Evolutionary conservation across 2,329 filamentous ascomycete genomes (phyloP), one percentile per base, ranked within the genome.

Genomic region (Teratosphaeria viscida): DNA sequence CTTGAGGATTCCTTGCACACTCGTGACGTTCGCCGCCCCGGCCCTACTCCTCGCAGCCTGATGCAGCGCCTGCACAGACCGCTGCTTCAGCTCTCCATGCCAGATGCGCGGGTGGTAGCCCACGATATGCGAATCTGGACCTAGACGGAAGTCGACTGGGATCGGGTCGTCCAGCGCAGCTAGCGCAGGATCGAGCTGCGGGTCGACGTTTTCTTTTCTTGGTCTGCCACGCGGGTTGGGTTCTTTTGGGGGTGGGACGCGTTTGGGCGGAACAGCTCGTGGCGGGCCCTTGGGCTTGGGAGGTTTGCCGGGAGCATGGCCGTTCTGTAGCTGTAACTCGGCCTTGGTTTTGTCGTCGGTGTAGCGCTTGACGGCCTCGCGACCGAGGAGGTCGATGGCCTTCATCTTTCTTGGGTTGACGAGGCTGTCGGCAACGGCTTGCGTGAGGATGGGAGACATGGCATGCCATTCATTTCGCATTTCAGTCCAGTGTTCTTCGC

Each of bases 291-390:
- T 58, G 26, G 55, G 60, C 37, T 52, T 37, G 29, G 47, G 53
- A n/a, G 58, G 47, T 37, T 39, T 57, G 1, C 75, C 76, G 5
- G 75, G 75, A 19, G n/a, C 43, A 19, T 49, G 43, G 5, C 75
- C 76, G 57, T 70, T 67, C n/a, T 55, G 43, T 19, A 52, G 56
- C 29, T 65, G 67, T 63, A 60, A 74, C 29, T 54, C 58, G 39
- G 52, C 34, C 32, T 16, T 55, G 34, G 55, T 71, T 57, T 52
- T n/a, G 35, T 61, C 85, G 66, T 90, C 86, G 39, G 86, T 82
- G 57, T 88, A 79, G 55, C 89, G 81, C 74, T 92, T 92, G 81
- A 89, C 86, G 19, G 90, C 86, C 72, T 92, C 89, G 57, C 85
- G 81, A 57, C 87, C 87, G 3, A 94, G 75, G 0, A 88, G 78